Base-by-base conservation (phyloP, 208 protist species). In the Leishmania lainsoni region DNA sequence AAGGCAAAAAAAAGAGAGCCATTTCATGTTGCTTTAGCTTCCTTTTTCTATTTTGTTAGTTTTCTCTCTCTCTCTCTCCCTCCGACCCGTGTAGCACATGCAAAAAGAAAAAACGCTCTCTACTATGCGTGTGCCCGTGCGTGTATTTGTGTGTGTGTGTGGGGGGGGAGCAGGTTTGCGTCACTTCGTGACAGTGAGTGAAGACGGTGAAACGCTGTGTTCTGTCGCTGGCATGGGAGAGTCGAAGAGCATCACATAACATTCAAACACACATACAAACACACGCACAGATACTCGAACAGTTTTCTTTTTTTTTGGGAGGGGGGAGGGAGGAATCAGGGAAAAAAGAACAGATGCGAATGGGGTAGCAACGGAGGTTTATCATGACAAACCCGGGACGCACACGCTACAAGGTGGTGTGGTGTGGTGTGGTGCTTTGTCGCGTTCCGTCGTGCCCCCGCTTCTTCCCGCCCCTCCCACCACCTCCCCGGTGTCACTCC, bases 351-450 rank as follows among this genome's bases (percentile, higher is more conserved):
- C 42, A 29, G 65, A 66, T 49, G 76, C 42, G 32, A 68, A 68
- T n/a, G 42, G 6, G 56, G 39, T 51, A 59, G 48, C 32, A 80
- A 75, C 52, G 65, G 74, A 61, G 29, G 6, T 45, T 45, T 63
- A 48, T 6, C 84, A 86, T 39, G 68, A 75, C 20, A 42, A 77
- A 48, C 10, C 63, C 29, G 54, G 87, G 42, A 77, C 45, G 9
- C 45, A n/a, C 69, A 51, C 26, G 22, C 48, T 54, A 73, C 69
- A 51, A 22, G 22, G 45, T 52, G 69, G 52, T 26, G 39, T 2
- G 26, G 22, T 73, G 45, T 17, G 35, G 69, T 73, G 45, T 26
- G 26, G 39, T 22, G 69, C 45, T 73, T 73, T 45, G 5, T 52
- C 12, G 42, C 45, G 3, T n/a, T 14, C 48, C 69, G 32, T 54